Base-by-base conservation (phyloP, 768 basidiomycete genomes). In the Leccinum barrowsii region DNA sequence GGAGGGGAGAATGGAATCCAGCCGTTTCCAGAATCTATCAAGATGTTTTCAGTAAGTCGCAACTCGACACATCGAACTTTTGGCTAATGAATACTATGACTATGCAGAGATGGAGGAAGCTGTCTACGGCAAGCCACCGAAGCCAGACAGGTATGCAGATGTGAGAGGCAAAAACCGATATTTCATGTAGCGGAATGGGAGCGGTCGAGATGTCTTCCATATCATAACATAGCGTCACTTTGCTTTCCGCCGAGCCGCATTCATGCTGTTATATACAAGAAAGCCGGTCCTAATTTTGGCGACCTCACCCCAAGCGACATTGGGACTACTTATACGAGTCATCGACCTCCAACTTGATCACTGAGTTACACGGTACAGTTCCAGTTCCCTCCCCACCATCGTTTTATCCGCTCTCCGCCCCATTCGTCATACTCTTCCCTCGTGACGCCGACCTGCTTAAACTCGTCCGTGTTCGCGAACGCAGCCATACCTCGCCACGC, bases 381-480 rank as follows among this genome's bases (percentile, higher is more conserved):
- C 87, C 88, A 91, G 70, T 98, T 98, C 7, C 94, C 87, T 70
- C 93, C 93, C 83, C 89, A 92, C 89, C 97, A 97, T 68, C 81
- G 81, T 72, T 87, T 91, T 59, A 95, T 78, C 59, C 92, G 81
- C 72, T 97, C 94, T 2, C 84, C 85, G 0, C 97, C 96, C 74
- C 85, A 82, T 71, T 99, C 97, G 7, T 92, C 85, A 63, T 98
- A 99, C 70, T 98, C 92, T 5, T 81, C 84, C 64, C 78, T 80
- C 15, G 87, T 91, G 40, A 96, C 82, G 2, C 82, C 79, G 1
- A 84, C 81, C 32, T 68, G 70, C 48, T 64, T 57, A 65, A 89
- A 87, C 58, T 79, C 83, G 0, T 76, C 74, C n/a, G 82, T 82
- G 61, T 70, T 72, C 40, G 85, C 83, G 66, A 89, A 89, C 52